Evolutionary conservation across 805 yeast species (phyloP).

Genomic region (Barnettozyma pratensis): DNA sequence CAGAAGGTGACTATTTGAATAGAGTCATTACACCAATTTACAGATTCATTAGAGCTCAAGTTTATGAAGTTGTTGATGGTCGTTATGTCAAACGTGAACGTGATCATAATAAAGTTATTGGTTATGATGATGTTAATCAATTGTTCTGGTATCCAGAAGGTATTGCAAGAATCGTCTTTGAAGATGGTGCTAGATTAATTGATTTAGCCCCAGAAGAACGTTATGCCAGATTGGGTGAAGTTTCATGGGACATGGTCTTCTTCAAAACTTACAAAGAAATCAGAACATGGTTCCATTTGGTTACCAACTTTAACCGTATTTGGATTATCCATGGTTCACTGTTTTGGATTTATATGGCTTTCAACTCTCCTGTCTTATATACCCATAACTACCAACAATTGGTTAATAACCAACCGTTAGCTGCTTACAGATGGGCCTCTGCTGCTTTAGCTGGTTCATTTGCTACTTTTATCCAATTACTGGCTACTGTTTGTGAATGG

Average conservation of each 20-base stretch:
- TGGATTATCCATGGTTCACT: conserved; percentile 90
- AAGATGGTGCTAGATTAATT: conserved; percentile 87
- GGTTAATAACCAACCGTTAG: conserved; percentile 77
- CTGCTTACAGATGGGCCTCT: conserved; percentile 90
- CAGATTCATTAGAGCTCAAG: conserved; percentile 73
- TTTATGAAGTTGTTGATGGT: conserved; percentile 75
- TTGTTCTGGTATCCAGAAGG: conserved; percentile 99
- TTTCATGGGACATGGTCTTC: conserved; percentile 86
- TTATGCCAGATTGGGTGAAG: conserved; percentile 84
- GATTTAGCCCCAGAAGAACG: conserved; percentile 90
- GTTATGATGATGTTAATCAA: conserved; percentile 98
- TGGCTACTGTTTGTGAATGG: conserved; percentile 92
- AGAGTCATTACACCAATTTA: conserved; percentile 90
- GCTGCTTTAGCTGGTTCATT: conserved; percentile 89
- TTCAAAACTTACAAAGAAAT: conserved; percentile 94
- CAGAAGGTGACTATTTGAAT: conserved; percentile 86
- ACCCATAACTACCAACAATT: conserved; percentile 83
- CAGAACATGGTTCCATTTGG: conserved; percentile 95
- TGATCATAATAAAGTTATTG: conserved; percentile 75
- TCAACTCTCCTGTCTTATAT: conserved; percentile 86
- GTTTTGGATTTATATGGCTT: conserved; percentile 94
- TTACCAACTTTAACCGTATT: conserved; percentile 95
- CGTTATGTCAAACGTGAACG: conserved; percentile 80
- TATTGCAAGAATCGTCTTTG: conserved; percentile 83
- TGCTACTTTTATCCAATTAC: conserved; percentile 74